Conservation (phyloP, 768 basidiomycete genomes). For the Cantharellus anzutake region DNA sequence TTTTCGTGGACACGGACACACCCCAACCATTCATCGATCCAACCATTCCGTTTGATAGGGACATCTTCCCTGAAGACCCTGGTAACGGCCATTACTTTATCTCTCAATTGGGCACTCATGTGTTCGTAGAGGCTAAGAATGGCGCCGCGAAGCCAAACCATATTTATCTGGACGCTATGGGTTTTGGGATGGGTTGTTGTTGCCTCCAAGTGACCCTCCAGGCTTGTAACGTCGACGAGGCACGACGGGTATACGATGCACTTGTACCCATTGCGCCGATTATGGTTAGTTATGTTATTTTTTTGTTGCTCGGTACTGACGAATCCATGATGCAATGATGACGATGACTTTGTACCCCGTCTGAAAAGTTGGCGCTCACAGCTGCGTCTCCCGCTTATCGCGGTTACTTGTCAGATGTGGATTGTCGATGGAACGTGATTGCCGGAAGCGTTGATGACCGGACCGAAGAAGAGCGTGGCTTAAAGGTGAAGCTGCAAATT, state of each 20-base stretch:
- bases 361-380: conserved; percentile 63
- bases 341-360: neutral
- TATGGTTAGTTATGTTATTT: conserved; percentile 36
- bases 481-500: conserved; percentile 34
- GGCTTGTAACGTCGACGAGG: conserved; percentile 83
- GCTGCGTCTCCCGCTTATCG: conserved; percentile 92
- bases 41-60: conserved; percentile 73
- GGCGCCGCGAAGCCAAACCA: conserved; percentile 81
- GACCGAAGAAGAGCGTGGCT: conserved; percentile 83
- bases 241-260: conserved; percentile 88
- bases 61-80: conserved; percentile 66
- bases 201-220: conserved; percentile 97
- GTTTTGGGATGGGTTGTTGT: conserved; percentile 98
- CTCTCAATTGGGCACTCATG: neutral
- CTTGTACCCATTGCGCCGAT: conserved; percentile 89
- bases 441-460: conserved; percentile 97
- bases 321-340: neutral
- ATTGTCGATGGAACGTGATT: conserved; percentile 98
- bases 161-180: conserved; percentile 98
- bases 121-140: conserved; percentile 54
- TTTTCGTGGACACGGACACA: conserved; percentile 77
- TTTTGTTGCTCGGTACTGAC: neutral
- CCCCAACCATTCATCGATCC: conserved; percentile 83
- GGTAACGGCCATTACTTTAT: conserved; percentile 25
- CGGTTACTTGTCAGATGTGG: conserved; percentile 88